Evolutionary conservation across 2,329 filamentous ascomycete genomes (phyloP).

Genomic region (Seiridium unicorne): DNA sequence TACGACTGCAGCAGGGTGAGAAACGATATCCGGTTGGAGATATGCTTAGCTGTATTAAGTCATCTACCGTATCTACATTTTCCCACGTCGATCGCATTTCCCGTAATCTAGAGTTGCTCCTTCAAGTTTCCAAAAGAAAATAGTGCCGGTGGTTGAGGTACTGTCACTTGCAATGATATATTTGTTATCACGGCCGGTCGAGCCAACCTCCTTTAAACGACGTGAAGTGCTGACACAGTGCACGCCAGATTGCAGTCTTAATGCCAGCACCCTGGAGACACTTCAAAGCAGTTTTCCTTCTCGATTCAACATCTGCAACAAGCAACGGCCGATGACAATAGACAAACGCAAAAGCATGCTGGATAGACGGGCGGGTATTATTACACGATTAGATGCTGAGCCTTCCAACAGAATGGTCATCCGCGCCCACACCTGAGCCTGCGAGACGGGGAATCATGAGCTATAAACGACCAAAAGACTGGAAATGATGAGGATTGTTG

Average conservation of each 20-base stretch:
- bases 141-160: neutral
- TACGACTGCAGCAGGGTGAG: too few relatives aligned
- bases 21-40: neutral
- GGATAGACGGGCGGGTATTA: constrained; percentile 7
- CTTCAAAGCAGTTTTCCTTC: neutral
- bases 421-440: neutral
- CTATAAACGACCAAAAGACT: constrained; percentile 5
- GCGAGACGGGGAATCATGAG: constrained; percentile 13
- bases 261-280: neutral
- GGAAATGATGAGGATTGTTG: neutral
- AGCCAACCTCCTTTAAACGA: neutral
- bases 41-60: constrained; percentile 1
- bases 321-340: neutral
- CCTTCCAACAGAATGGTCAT: neutral
- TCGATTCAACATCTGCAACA: neutral
- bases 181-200: neutral
- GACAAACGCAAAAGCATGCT: neutral
- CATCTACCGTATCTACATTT: constrained; percentile 1
- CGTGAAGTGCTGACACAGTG: neutral
- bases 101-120: neutral
- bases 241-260: neutral
- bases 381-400: constrained; percentile 7
- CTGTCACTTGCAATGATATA: neutral
- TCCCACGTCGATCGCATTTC: neutral
- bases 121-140: neutral